Evolutionary conservation across 768 basidiomycete genomes (phyloP).

Genomic region (Pholiota molesta): DNA sequence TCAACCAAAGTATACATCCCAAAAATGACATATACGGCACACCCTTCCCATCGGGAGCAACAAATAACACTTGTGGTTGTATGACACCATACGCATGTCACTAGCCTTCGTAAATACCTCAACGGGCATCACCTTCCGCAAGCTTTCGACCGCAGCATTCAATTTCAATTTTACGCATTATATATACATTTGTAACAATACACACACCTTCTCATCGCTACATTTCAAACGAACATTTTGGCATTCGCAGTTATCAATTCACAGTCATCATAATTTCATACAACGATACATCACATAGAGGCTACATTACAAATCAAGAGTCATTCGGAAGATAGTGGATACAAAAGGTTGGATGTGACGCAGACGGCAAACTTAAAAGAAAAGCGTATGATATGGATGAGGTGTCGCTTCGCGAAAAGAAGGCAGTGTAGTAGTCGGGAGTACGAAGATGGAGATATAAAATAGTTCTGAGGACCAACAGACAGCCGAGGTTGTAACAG

Average conservation of each 20-base stretch:
- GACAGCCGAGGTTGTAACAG: not conserved
- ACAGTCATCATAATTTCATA: slow-evolving; percentile 8
- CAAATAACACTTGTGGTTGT: slow-evolving; percentile 33
- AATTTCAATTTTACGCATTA: not conserved
- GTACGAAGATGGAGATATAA: not conserved
- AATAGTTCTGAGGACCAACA: slow-evolving; percentile 1
- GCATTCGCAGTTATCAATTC: slow-evolving; percentile 1
- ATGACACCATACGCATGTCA: slow-evolving; percentile 34
- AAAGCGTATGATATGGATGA: not conserved
- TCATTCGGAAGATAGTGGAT: slow-evolving; percentile 9
- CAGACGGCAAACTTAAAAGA: slow-evolving; percentile 6
- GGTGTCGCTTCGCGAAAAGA: slow-evolving; percentile 14
- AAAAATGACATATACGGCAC: slow-evolving; percentile 16
- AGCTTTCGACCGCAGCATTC: slow-evolving; percentile 13
- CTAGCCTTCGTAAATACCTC: slow-evolving; percentile 15
- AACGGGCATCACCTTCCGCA: slow-evolving; percentile 9
- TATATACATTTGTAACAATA: slow-evolving; percentile 16
- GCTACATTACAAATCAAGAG: slow-evolving; percentile 28
- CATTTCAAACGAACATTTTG: slow-evolving; percentile 2
- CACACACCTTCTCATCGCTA: slow-evolving; percentile 7
- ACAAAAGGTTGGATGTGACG: slow-evolving; percentile 7
- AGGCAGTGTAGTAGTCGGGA: not conserved
- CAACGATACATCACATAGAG: slow-evolving; percentile 15
- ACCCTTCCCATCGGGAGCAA: slow-evolving; percentile 11
- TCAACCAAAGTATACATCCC: slow-evolving; percentile 11